These are phyloP conservation scores for Theobroma cacao DNA, from an alignment of 345 rosid species.

Conservation along the genomic window DNA sequence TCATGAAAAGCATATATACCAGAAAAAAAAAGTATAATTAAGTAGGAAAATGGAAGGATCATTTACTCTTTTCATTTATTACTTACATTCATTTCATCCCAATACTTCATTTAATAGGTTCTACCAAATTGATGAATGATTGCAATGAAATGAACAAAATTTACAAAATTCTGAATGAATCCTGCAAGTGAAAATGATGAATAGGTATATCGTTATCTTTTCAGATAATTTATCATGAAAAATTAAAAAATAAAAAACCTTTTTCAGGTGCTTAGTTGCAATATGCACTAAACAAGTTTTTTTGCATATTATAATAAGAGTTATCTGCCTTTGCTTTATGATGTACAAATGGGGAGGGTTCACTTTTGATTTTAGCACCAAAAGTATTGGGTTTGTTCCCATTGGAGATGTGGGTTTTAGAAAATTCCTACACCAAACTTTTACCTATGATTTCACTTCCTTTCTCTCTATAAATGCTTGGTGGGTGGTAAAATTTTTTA, in stretches of 20 bases:
- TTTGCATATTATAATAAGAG: neutral
- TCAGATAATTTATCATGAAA: no score
- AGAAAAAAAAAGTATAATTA: neutral
- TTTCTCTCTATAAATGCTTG: neutral
- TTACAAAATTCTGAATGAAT: neutral
- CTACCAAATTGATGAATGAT: neutral
- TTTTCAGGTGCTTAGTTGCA: no score
- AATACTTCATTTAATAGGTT: neutral
- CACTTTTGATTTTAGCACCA: neutral
- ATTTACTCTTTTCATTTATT: no score
- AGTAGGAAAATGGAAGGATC: neutral
- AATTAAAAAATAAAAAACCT: no score
- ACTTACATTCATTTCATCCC: neutral
- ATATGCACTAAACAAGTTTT: no score
- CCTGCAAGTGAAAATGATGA: neutral
- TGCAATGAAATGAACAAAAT: neutral
- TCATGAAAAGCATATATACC: neutral
- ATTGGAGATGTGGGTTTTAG: conserved; percentile 3
- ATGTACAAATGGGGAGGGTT: neutral
- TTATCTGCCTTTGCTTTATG: neutral
- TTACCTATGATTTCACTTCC: neutral
- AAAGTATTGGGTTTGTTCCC: conserved; percentile 5
- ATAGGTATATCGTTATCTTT: no score
- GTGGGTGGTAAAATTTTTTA: neutral
- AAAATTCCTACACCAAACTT: neutral